These are phyloP conservation scores for Chlamydomonas schloesseri DNA, from an alignment of 139 green algal genomes.

Conservation along the genomic window DNA sequence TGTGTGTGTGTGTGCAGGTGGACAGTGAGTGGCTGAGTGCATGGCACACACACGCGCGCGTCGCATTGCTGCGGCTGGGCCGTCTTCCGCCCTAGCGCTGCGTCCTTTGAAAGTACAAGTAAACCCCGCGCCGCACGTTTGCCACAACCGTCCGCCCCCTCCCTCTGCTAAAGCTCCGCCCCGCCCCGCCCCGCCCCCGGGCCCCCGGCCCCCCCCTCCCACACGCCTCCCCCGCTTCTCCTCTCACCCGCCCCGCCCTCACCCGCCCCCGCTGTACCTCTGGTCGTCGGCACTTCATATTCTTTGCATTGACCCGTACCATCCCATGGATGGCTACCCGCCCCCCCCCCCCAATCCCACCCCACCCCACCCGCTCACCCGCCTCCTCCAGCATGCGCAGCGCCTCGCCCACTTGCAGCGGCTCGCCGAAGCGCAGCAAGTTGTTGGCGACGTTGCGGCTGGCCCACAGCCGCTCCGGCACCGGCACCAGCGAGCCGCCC, in stretches of 20 bases:
- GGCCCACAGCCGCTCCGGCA: slow-evolving; percentile 64
- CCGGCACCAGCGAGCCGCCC: slow-evolving; percentile 28
- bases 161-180: too few species aligned
- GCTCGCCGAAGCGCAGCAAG: slow-evolving; percentile 50
- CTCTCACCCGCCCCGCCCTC: too few species aligned
- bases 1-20: not conserved
- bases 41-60: not conserved
- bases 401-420: slow-evolving; percentile 36
- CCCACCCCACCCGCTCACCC: not conserved
- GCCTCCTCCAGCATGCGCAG: slow-evolving; percentile 52
- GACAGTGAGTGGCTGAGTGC: not conserved
- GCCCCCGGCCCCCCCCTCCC: too few species aligned
- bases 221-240: too few species aligned
- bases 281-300: too few species aligned
- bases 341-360: not conserved
- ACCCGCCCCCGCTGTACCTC: too few species aligned
- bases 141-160: too few species aligned
- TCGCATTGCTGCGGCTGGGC: not conserved
- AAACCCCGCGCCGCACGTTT: not conserved
- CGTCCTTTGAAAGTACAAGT: too few species aligned
- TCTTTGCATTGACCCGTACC: too few species aligned
- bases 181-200: too few species aligned
- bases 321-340: too few species aligned
- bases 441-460: slow-evolving; percentile 64
- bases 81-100: too few species aligned